These are phyloP conservation scores for Inonotus obliquus DNA, from an alignment of 1,284 basidiomycete genomes.

Conservation along the genomic window DNA sequence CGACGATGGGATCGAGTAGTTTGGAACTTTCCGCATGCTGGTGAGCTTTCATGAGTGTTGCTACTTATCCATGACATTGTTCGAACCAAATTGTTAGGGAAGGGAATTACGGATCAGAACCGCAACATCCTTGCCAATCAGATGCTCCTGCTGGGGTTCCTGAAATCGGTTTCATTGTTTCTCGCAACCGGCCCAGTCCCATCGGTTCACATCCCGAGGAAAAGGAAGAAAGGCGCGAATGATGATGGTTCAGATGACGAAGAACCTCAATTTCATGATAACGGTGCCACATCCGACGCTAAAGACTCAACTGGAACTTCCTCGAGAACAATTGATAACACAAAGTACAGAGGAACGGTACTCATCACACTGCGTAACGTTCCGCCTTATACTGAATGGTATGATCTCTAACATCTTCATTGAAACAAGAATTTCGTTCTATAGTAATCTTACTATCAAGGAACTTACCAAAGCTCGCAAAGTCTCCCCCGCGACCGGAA, in stretches of 20 bases:
- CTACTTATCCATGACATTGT: neutral
- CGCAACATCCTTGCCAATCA: constrained; percentile 94
- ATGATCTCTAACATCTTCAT: constrained; percentile 22
- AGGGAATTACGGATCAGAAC: constrained; percentile 91
- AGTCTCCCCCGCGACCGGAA: constrained; percentile 54
- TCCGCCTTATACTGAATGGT: constrained; percentile 88
- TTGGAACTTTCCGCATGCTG: constrained; percentile 97
- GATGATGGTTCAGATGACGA: constrained; percentile 27
- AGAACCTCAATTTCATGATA: neutral
- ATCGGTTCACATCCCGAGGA: constrained; percentile 41
- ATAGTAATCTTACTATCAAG: constrained; percentile 34
- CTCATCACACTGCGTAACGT: constrained; percentile 87
- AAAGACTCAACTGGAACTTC: constrained; percentile 14
- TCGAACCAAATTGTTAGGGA: constrained; percentile 46
- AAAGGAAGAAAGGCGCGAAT: constrained; percentile 29
- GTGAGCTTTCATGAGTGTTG: constrained; percentile 37
- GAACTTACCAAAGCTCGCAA: constrained; percentile 79
- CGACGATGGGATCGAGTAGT: constrained; percentile 75
- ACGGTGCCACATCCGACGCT: constrained; percentile 19
- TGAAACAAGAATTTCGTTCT: constrained; percentile 1
- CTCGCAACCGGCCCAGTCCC: constrained; percentile 59
- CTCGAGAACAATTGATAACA: neutral
- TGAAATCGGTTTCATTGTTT: constrained; percentile 67
- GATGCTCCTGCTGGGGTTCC: constrained; percentile 78
- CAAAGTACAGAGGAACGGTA: constrained; percentile 51